A percentile compares a stretch with the other conserved stretches of the same genome.
These are phyloP conservation scores for Ascocoryne sarcoides DNA, from an alignment of 2,329 filamentous ascomycete species.

Conservation along the genomic window DNA sequence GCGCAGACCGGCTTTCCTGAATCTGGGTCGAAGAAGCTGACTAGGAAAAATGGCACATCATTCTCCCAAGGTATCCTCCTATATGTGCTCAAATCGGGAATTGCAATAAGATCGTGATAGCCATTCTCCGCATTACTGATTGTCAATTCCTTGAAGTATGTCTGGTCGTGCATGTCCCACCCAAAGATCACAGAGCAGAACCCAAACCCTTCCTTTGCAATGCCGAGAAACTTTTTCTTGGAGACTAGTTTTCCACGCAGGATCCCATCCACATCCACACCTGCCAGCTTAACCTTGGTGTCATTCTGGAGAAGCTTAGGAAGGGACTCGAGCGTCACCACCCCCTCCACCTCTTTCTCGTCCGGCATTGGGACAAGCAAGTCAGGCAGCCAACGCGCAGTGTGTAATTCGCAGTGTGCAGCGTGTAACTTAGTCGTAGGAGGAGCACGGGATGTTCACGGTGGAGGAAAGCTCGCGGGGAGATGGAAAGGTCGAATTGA, in stretches of 20 bases:
- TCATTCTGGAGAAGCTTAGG: constrained; percentile 61
- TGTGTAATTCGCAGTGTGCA: too few relatives aligned
- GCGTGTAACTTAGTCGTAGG: too few relatives aligned
- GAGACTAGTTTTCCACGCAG: constrained; percentile 85
- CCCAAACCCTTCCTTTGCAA: constrained; percentile 74
- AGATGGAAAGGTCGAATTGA: too few relatives aligned
- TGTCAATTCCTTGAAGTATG: constrained; percentile 74
- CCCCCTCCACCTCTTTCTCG: constrained; percentile 13
- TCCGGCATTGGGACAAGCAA: too few relatives aligned
- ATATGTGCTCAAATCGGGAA: constrained; percentile 70
- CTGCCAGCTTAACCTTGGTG: constrained; percentile 76
- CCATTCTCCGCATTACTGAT: constrained; percentile 89
- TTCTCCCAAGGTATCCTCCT: constrained; percentile 87
- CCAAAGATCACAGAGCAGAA: constrained; percentile 94
- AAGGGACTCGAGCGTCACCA: constrained; percentile 56
- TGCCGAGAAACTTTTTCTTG: constrained; percentile 84
- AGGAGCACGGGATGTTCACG: too few relatives aligned
- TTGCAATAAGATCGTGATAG: constrained; percentile 75
- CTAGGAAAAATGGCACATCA: constrained; percentile 75
- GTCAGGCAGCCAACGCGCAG: too few relatives aligned
- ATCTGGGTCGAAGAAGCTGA: constrained; percentile 78
- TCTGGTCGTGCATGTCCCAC: constrained; percentile 95
- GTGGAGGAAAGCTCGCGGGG: too few relatives aligned
- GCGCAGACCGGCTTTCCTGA: constrained; percentile 62
- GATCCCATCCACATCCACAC: constrained; percentile 78